Evolutionary conservation across 441 rosid species (phyloP).

Genomic region (Adansonia madagascariensis): DNA sequence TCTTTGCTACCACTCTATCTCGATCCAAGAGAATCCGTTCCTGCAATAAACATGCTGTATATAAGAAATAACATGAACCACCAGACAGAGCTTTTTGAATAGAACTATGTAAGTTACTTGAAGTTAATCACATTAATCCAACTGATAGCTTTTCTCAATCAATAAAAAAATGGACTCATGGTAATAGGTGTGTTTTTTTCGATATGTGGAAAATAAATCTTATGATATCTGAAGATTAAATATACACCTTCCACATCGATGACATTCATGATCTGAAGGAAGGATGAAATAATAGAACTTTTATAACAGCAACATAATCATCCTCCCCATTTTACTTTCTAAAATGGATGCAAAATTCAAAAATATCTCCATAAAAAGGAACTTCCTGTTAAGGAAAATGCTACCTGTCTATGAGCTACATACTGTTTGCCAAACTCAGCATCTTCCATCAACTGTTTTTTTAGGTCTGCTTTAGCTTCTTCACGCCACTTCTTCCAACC

Average conservation of each 20-base stretch:
- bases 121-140: background rate
- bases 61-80: constrained; percentile 21
- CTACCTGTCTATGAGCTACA: constrained; percentile 75
- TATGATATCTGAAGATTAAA: background rate
- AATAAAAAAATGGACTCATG: constrained; percentile 2
- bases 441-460: constrained; percentile 70
- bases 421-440: constrained; percentile 81
- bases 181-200: background rate
- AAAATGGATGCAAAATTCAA: background rate
- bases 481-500: constrained; percentile 98
- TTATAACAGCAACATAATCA: background rate
- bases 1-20: constrained; percentile 86
- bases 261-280: background rate
- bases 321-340: constrained; percentile 21
- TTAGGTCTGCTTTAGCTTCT: constrained; percentile 81
- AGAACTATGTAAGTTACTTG: background rate
- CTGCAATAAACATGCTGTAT: constrained; percentile 43
- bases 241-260: constrained; percentile 12
- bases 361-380: constrained; percentile 3
- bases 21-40: constrained; percentile 85
- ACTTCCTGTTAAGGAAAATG: constrained; percentile 24
- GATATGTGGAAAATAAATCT: constrained; percentile 12
- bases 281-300: constrained; percentile 8
- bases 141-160: background rate
- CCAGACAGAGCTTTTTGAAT: constrained; percentile 11